These are phyloP conservation scores for Zasmidium angulare DNA, from an alignment of 2,329 filamentous ascomycete species.

Conservation along the genomic window DNA sequence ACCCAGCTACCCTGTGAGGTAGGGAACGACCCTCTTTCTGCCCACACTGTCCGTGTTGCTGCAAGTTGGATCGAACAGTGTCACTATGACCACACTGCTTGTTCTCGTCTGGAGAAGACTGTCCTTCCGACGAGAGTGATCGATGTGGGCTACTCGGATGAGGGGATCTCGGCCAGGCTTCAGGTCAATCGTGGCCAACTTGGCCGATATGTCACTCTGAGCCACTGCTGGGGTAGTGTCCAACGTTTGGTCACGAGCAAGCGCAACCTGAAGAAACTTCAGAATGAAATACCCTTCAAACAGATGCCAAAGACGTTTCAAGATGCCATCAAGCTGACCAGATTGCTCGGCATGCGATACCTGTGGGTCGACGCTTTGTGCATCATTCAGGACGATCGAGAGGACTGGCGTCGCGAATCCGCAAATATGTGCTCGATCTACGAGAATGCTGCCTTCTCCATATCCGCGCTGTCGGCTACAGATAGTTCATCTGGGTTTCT, in stretches of 20 bases:
- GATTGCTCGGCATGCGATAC: not conserved
- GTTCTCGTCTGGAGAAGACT: not conserved
- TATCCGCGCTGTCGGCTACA: not conserved
- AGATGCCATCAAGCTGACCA: constrained; percentile 2
- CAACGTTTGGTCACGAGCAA: no score
- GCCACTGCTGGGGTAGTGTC: not conserved
- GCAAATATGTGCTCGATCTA: constrained; percentile 3
- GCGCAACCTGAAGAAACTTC: not conserved
- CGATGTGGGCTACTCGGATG: not conserved
- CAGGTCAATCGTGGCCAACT: not conserved
- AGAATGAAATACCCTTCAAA: not conserved
- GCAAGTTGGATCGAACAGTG: not conserved
- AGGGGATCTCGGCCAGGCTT: not conserved
- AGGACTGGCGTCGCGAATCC: constrained; percentile 4
- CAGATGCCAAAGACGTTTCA: constrained; percentile 5
- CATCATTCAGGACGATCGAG: constrained; percentile 10
- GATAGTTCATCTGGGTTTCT: constrained; percentile 3
- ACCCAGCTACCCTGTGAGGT: not conserved
- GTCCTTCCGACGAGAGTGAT: not conserved
- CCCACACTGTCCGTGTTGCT: not conserved
- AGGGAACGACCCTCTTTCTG: not conserved
- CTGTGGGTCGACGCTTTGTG: constrained; percentile 14
- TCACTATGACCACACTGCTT: not conserved
- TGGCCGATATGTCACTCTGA: not conserved
- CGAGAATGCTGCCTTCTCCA: constrained; percentile 2